Base-by-base conservation (phyloP, 2,329 filamentous ascomycete species). In the Aspergillus tanneri region DNA sequence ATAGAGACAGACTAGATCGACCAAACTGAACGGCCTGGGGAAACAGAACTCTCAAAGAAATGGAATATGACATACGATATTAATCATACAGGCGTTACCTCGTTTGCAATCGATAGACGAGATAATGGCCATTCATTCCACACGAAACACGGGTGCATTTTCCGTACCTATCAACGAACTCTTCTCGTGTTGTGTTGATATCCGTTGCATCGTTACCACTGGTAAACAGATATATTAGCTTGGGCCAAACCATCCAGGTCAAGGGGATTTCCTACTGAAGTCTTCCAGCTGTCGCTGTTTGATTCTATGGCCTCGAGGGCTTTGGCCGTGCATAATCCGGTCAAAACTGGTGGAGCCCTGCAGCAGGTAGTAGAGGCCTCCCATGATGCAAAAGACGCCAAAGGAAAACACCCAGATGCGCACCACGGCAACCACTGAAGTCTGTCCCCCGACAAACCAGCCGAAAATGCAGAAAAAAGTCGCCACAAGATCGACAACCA, bases 321-420 rank as follows among this genome's bases (percentile, higher is more conserved):
- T 87, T 78, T 91, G 91, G 68, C 89, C 88, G 75, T 95, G 89
- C 87, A 95, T 93, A 56, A 95, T 79, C 77, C 93, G 92, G 74
- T 95, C 88, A 71, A 95, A 95, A 54, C 86, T 85, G 53, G 81
- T 73, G 64, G 84, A 90, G 69, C 87, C 87, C 71, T 92, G 85
- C 66, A 95, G 82, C 64, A 93, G 80, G 77, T 90, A 91, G 75
- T 88, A 88, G 14, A 86, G 72, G 68, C 82, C 84, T 64, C 84
- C 87, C 81, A 92, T 84, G 66, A 90, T 80, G 68, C 85, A 90
- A 79, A 95, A 93, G 65, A 95, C 79, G 69, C 90, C 90, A 68
- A 95, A 89, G 12, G 89, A 91, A 79, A 91, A 93, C 64, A 93
- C 83, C 88, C 89, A 95, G 68, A 95, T 81, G 79, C 89, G 87